Evolutionary conservation across 352 stramenopile species (phyloP).

Genomic region (Pythium biforme): DNA sequence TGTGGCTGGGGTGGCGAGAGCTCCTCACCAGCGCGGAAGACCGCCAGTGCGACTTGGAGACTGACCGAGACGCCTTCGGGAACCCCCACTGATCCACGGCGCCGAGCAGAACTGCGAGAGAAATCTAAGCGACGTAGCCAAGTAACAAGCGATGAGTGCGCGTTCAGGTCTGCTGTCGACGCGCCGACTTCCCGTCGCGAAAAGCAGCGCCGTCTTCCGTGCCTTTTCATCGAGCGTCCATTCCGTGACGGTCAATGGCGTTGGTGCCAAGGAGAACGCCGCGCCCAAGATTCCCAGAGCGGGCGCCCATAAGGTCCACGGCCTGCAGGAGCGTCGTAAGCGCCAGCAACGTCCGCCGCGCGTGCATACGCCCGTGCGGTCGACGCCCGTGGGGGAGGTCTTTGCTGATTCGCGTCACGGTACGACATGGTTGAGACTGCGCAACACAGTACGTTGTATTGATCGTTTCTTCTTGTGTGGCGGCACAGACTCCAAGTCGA

Average conservation of each 20-base stretch:
- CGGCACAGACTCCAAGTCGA: constrained; percentile 35
- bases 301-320: constrained; percentile 18
- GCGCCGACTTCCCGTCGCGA: constrained; percentile 12
- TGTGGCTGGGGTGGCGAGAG: constrained; percentile 21
- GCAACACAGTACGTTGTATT: not conserved
- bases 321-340: constrained; percentile 31
- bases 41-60: not conserved
- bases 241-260: constrained; percentile 20
- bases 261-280: constrained; percentile 3
- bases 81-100: not conserved
- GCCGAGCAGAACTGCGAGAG: not conserved
- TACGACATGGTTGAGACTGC: constrained; percentile 2
- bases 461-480: not conserved
- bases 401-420: constrained; percentile 16
- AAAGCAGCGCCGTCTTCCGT: constrained; percentile 6
- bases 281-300: constrained; percentile 1
- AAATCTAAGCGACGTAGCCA: too few species aligned
- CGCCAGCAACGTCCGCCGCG: constrained; percentile 29
- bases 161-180: constrained; percentile 13
- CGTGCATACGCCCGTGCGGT: constrained; percentile 9
- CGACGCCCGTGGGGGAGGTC: constrained; percentile 9
- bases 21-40: constrained; percentile 10
- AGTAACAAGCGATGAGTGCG: constrained; percentile 18
- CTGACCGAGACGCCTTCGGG: not conserved
- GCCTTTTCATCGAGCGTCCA: constrained; percentile 25